Evolutionary conservation across 768 basidiomycete species (phyloP).

Genomic region (Calocera cornea): DNA sequence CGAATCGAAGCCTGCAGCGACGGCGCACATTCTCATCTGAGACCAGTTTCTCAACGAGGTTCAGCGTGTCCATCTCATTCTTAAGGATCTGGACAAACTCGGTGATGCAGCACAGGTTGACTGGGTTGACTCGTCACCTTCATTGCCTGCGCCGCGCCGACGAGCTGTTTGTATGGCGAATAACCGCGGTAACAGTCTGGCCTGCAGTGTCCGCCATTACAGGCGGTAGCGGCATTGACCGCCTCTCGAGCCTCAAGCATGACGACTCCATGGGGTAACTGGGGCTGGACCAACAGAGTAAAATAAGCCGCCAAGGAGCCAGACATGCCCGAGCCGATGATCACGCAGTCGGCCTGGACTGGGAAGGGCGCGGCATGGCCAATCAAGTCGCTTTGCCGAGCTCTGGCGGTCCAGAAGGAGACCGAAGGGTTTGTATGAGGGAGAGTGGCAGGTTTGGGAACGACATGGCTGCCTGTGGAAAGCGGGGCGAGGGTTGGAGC

Average conservation of each 20-base stretch:
- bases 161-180: neutral
- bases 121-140: neutral
- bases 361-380: neutral
- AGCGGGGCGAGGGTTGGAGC: neutral
- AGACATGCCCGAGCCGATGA: constrained; percentile 2
- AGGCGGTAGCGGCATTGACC: neutral
- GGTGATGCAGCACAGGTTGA: neutral
- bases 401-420: neutral
- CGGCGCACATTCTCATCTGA: neutral
- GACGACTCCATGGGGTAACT: neutral
- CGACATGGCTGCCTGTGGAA: neutral
- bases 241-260: constrained; percentile 5
- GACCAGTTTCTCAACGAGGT: neutral
- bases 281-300: neutral
- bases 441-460: neutral
- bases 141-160: neutral
- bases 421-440: neutral
- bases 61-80: neutral
- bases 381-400: neutral
- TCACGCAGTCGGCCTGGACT: neutral
- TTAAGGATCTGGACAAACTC: neutral
- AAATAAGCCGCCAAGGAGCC: neutral
- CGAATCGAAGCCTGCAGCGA: neutral
- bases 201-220: neutral
- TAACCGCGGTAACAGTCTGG: neutral